Base-by-base conservation (phyloP, 2,329 filamentous ascomycete genomes). In the Fusarium gaditjirri region DNA sequence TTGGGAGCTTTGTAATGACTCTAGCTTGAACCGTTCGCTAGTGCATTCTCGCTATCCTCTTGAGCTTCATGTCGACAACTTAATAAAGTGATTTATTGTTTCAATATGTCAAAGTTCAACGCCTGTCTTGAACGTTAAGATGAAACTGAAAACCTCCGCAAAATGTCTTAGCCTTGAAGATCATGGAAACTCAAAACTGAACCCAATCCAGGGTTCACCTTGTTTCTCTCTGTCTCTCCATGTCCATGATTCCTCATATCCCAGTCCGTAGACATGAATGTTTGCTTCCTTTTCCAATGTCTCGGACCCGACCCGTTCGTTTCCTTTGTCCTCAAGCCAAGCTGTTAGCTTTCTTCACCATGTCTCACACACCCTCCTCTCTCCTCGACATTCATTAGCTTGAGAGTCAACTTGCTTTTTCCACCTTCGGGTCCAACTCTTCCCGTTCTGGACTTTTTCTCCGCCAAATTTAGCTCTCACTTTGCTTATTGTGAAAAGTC, bases 331-430 rank as follows among this genome's bases (percentile, higher is more conserved):
- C 36, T 52, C 56, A 42, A 49, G 23, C n/a, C 49, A 25, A 33
- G 25, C 55, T 55, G 47, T 68, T 68, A 21, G 43, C 41, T 53
- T 64, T 61, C 58, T 76, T 72, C 57, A 69, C 50, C 57, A 52
- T 23, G 57, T 58, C 65, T 69, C 35, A 52, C 53, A 46, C 53
- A 8, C 52, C 29, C 46, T 66, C 16, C n/a, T 42, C 29, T 36
- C 19, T 60, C 16, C 25, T 56, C n/a, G 21, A 33, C 29, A 23
- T 33, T 33, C 31, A 23, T 36, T 62, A 64, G 27, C 35, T 23
- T 46, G n/a, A 55, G 33, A 23, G 8, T 29, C 42, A n/a, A 29
- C 35, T 69, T 72, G 38, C 56, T 67, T 73, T 49, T 70, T 67
- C 6, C 39, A 39, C 9, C 9, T 14, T n/a, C 50, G 31, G 49